Conservation (phyloP, 257 asterid genomes). For the Penstemon davidsonii region DNA sequence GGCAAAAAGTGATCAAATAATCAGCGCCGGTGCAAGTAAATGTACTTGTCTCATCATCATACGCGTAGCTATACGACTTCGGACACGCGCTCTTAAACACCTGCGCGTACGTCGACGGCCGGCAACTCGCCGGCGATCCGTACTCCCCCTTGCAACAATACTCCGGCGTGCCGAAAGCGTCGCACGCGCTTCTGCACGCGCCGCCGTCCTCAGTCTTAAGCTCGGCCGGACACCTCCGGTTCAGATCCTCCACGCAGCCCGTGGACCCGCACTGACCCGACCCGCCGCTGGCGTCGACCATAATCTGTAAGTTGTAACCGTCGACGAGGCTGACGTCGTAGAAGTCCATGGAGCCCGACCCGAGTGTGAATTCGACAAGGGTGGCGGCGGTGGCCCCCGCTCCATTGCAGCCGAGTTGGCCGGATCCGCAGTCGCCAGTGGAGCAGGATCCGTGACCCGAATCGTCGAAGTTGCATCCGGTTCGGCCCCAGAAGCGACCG, state of each 20-base stretch:
- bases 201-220: constrained; percentile 49
- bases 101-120: constrained; percentile 64
- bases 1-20: constrained; percentile 71
- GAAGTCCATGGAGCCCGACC: constrained; percentile 72
- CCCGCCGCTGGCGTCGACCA: constrained; percentile 65
- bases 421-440: constrained; percentile 76
- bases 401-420: constrained; percentile 68
- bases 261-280: constrained; percentile 63
- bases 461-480: constrained; percentile 60
- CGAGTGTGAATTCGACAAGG: constrained; percentile 79
- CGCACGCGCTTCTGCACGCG: constrained; percentile 83
- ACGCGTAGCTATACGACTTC: constrained; percentile 71
- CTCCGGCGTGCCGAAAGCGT: constrained; percentile 55
- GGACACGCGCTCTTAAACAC: constrained; percentile 75
- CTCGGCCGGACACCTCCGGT: constrained; percentile 60
- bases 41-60: constrained; percentile 71
- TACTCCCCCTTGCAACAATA: constrained; percentile 70
- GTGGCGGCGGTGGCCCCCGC: constrained; percentile 77
- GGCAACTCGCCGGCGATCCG: constrained; percentile 63
- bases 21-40: constrained; percentile 69
- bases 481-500: constrained; percentile 81
- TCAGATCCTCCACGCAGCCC: constrained; percentile 68
- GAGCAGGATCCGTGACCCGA: constrained; percentile 59
- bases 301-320: constrained; percentile 72
- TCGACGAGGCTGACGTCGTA: constrained; percentile 83